A percentile compares a stretch with the other conserved stretches of the same genome.
phyloP scores from a whole-genome alignment of 768 basidiomycete genomes.

The Pleurotus pulmonarius region DNA sequence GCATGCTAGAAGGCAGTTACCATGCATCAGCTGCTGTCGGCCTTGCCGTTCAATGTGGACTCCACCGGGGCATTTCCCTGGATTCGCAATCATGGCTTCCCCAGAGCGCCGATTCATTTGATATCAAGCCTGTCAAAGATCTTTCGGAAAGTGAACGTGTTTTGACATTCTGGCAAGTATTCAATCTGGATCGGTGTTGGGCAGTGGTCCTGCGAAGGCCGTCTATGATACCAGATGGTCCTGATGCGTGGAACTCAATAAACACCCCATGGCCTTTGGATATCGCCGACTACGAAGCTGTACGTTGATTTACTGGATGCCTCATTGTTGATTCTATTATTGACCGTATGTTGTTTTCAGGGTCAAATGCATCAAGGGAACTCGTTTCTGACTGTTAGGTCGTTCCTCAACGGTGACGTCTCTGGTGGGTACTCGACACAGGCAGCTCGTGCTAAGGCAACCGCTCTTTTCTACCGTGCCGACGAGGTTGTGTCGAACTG shows the following conservation, averaged over 20 bases:
- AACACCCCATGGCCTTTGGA: constrained; percentile 76
- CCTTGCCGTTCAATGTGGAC: constrained; percentile 68
- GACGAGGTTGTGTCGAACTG: constrained; percentile 56
- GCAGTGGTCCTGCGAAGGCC: constrained; percentile 71
- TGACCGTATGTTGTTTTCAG: constrained; percentile 40
- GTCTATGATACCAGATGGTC: constrained; percentile 59
- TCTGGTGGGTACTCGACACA: constrained; percentile 57
- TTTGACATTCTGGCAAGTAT: constrained; percentile 81
- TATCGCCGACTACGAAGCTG: constrained; percentile 69
- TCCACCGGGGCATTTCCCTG: constrained; percentile 44
- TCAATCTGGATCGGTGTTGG: constrained; percentile 78
- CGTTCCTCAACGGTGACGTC: constrained; percentile 51
- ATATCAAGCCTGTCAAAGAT: constrained; percentile 54
- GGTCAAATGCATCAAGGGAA: constrained; percentile 51
- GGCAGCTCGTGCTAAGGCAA: constrained; percentile 70
- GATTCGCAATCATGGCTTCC: constrained; percentile 26
- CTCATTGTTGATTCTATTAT: constrained; percentile 23
- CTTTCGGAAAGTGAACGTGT: constrained; percentile 70
- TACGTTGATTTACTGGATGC: constrained; percentile 29
- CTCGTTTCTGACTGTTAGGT: constrained; percentile 54
- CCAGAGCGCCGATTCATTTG: constrained; percentile 33
- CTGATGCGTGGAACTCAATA: constrained; percentile 53
- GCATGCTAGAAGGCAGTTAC: constrained; percentile 74
- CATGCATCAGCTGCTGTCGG: constrained; percentile 73
- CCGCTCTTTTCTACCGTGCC: constrained; percentile 71